Percentiles rank a stretch among this genome's conserved stretches.
Evolutionary conservation across 129 eudicot species (phyloP).

Genomic region (Flaveria linearis): DNA sequence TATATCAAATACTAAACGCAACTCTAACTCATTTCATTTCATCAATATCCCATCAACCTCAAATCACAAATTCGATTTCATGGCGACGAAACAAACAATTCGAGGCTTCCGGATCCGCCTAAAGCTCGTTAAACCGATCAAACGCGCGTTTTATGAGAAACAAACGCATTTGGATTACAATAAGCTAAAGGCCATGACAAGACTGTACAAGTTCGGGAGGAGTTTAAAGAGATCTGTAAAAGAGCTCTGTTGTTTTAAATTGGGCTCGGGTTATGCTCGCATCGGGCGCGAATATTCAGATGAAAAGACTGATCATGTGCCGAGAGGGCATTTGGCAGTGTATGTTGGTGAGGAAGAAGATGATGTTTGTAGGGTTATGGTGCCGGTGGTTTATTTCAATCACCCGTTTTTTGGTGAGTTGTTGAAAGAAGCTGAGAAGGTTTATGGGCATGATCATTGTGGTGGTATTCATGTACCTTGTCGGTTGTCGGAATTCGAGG

Average conservation of each 20-base stretch:
- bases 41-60: neutral
- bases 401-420: conserved; percentile 73
- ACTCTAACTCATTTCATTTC: neutral
- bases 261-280: conserved; percentile 42
- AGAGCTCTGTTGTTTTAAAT: conserved; percentile 29
- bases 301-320: conserved; percentile 33
- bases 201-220: conserved; percentile 45
- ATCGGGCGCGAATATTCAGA: conserved; percentile 37
- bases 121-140: conserved; percentile 51
- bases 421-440: conserved; percentile 74
- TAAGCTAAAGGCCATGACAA: conserved; percentile 42
- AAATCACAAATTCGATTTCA: conserved; percentile 9
- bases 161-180: conserved; percentile 19
- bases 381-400: conserved; percentile 75
- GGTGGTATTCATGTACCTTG: conserved; percentile 91
- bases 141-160: conserved; percentile 36
- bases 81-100: conserved; percentile 30
- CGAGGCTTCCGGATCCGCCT: conserved; percentile 62
- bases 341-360: conserved; percentile 71
- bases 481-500: conserved; percentile 68
- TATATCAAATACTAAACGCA: neutral
- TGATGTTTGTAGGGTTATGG: conserved; percentile 59
- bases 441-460: conserved; percentile 72
- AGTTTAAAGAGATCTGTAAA: conserved; percentile 43
- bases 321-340: conserved; percentile 82